Base-by-base conservation (phyloP, 2,329 filamentous ascomycete species). In the Venturia effusa region DNA sequence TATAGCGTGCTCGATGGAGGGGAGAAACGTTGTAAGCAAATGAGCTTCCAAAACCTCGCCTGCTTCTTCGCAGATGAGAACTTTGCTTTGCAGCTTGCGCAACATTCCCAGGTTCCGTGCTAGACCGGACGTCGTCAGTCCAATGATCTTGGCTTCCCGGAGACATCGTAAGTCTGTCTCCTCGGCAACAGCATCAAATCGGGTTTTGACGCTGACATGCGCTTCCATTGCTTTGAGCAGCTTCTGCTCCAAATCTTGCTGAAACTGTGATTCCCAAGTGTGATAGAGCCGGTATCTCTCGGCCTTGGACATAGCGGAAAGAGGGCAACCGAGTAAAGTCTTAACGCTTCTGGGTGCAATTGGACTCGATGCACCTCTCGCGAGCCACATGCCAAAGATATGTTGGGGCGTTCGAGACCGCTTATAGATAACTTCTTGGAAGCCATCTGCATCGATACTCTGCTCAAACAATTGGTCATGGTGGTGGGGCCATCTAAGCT, bases 41-140 rank as follows among this genome's bases (percentile, higher is more conserved):
- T 89, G 85, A 0, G 83, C 77, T 70, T 90, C 87, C 39, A 89
- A 75, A 0, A 89, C 83, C 66, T 90, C 86, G 0, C 82, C 87
- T 1, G 87, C 87, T 68, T 90, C 87, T 70, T 90, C 87, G 40
- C 83, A 87, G 0, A 89, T 70, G 19, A 89, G 71, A 0, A 88
- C 80, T 66, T 87, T 86, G 39, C 76, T 74, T 7, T 73, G 69
- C 1, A 87, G 65, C 8, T 77, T 76, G 8, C 78, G 76, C 0
- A 88, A 73, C 0, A 82, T 67, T 0, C 76, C 71, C 0, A 84
- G 71, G 30, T 64, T 64, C 4, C 60, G 32, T 27, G 64, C 64
- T 15, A 64, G 43, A 37, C 64, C 64, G 6, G 24, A 64, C 17
- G 60, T 65, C 17, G 64, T 65, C 17, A 64, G n/a, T 15, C 61